Evolutionary conservation across 768 basidiomycete genomes (phyloP).

Genomic region (Epithele typhae): DNA sequence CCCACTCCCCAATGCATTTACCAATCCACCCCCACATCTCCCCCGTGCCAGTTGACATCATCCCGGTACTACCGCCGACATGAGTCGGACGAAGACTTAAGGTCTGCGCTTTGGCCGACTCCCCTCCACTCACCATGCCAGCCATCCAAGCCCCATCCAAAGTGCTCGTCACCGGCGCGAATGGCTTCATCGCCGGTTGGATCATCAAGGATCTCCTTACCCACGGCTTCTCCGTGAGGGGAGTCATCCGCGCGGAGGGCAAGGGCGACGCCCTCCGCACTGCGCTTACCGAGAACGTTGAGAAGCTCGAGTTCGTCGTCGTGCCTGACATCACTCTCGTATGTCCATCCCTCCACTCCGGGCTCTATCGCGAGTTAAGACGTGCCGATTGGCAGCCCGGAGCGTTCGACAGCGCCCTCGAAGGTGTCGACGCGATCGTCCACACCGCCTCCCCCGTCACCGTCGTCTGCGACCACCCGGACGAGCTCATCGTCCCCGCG

Average conservation of each 20-base stretch:
- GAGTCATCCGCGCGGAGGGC: constrained; percentile 53
- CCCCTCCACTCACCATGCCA: not conserved
- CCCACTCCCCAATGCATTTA: too few species aligned
- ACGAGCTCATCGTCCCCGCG: constrained; percentile 37
- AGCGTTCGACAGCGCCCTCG: constrained; percentile 22
- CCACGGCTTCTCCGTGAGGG: constrained; percentile 56
- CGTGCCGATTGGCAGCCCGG: constrained; percentile 4
- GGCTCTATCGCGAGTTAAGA: not conserved
- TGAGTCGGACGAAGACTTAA: not conserved
- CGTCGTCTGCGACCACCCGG: constrained; percentile 14
- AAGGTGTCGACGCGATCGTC: constrained; percentile 20
- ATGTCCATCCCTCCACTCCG: constrained; percentile 5
- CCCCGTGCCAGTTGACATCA: too few species aligned
- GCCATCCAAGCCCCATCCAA: constrained; percentile 24
- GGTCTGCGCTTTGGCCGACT: too few species aligned
- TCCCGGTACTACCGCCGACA: not conserved
- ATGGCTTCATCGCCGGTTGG: constrained; percentile 57
- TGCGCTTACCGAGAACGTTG: constrained; percentile 45
- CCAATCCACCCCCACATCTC: too few species aligned
- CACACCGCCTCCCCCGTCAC: constrained; percentile 20
- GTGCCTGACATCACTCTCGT: constrained; percentile 65
- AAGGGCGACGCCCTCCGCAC: constrained; percentile 57
- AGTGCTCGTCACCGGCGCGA: constrained; percentile 52
- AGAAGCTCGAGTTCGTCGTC: constrained; percentile 59
- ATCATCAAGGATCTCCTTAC: constrained; percentile 52